These are phyloP conservation scores for Diplotaxis tenuifolia DNA, from an alignment of 345 rosid species.

Conservation along the genomic window DNA sequence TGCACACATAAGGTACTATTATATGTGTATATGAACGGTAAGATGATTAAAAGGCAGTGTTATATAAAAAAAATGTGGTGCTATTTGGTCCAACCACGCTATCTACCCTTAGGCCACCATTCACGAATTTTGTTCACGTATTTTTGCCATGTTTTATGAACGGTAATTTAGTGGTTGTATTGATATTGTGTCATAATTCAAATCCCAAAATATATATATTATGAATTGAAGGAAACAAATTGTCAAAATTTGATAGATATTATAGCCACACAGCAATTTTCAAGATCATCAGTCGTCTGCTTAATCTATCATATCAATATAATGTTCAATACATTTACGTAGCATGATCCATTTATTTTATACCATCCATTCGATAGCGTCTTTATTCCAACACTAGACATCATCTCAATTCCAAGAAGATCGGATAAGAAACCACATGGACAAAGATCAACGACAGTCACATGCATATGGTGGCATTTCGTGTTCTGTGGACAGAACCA, in stretches of 20 bases:
- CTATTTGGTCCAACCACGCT: neutral
- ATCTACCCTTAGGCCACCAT: neutral
- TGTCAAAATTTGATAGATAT: neutral
- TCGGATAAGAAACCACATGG: constrained; percentile 39
- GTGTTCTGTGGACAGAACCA: constrained; percentile 32
- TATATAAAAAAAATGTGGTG: neutral
- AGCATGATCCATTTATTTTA: neutral
- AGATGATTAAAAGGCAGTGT: neutral
- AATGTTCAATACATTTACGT: neutral
- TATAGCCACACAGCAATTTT: neutral
- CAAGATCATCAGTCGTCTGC: neutral
- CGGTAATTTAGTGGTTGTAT: neutral
- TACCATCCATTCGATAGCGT: neutral
- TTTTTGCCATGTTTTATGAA: neutral
- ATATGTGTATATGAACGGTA: neutral
- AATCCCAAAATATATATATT: neutral
- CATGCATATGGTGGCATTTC: constrained; percentile 27
- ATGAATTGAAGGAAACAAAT: neutral
- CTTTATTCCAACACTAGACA: neutral
- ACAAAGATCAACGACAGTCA: constrained; percentile 21
- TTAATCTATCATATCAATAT: neutral
- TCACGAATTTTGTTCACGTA: neutral
- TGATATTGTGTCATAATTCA: neutral
- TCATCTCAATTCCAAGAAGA: constrained; percentile 7
- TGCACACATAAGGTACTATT: neutral